Conservation (phyloP, 768 basidiomycete genomes). For the Rhodotorula graminis region DNA sequence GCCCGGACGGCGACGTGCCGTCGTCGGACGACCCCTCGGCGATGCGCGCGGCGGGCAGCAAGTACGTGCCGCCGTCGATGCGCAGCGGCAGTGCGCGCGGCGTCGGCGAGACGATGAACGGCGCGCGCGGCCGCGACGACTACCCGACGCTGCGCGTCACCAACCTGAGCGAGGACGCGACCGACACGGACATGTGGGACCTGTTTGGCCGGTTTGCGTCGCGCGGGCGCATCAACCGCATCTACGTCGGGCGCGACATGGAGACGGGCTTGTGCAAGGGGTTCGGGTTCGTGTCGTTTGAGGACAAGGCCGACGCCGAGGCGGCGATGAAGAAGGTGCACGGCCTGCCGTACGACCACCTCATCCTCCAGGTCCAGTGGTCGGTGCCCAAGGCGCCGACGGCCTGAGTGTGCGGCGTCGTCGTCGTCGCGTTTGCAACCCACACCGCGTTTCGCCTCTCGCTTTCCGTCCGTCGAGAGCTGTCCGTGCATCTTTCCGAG, state of each 20-base stretch:
- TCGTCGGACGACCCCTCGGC: slow-evolving; percentile 8
- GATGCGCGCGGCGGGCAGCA: slow-evolving; percentile 54
- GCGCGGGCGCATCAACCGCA: slow-evolving; percentile 50
- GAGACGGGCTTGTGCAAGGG: slow-evolving; percentile 94
- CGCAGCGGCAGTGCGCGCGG: slow-evolving; percentile 62
- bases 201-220: slow-evolving; percentile 76
- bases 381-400: slow-evolving; percentile 24
- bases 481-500: too few relatives aligned
- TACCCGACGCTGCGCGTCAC: slow-evolving; percentile 94
- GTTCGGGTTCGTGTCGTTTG: slow-evolving; percentile 95
- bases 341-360: slow-evolving; percentile 43
- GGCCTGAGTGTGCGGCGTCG: background rate
- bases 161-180: slow-evolving; percentile 90
- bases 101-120: slow-evolving; percentile 71
- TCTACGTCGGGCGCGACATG: slow-evolving; percentile 89
- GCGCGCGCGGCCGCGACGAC: slow-evolving; percentile 64
- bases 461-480: too few relatives aligned
- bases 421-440: background rate
- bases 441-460: background rate
- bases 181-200: slow-evolving; percentile 87
- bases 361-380: slow-evolving; percentile 41
- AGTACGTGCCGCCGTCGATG: slow-evolving; percentile 93
- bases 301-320: slow-evolving; percentile 71
- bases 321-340: slow-evolving; percentile 71
- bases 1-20: slow-evolving; percentile 10